phyloP scores from a whole-genome alignment of 345 rosid genomes.

The Salix brachista region DNA sequence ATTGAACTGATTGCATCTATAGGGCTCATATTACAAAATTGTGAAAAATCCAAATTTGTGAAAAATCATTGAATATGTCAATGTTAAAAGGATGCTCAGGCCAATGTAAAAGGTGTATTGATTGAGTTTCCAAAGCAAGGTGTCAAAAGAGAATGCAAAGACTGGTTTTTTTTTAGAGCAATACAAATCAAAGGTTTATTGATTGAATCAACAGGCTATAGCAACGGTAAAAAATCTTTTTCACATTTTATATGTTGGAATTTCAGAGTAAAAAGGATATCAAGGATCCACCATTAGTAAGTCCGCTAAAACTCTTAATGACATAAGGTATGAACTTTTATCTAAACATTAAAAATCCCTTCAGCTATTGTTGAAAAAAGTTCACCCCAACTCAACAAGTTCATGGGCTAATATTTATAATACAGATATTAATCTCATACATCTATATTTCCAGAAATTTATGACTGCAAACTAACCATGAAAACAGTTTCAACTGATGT shows the following conservation, averaged over 20 bases:
- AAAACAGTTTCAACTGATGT: neutral
- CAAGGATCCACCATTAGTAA: neutral
- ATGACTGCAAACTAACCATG: neutral
- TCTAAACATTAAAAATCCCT: neutral
- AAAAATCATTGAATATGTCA: neutral
- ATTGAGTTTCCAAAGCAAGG: neutral
- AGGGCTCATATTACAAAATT: neutral
- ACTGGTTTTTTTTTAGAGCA: neutral
- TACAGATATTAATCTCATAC: neutral
- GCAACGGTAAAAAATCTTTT: neutral
- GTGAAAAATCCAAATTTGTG: neutral
- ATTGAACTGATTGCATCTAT: neutral
- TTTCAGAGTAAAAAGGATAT: neutral
- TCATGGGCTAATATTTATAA: neutral
- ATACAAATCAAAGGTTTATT: neutral
- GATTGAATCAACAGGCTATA: neutral
- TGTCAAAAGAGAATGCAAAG: neutral
- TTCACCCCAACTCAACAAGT: neutral
- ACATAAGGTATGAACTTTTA: neutral
- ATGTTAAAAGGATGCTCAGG: neutral
- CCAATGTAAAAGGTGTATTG: neutral
- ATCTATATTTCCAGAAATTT: neutral
- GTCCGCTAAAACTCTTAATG: neutral
- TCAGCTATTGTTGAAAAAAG: neutral
- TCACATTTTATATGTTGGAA: neutral